These are phyloP conservation scores for Durotheca rogersii DNA, from an alignment of 495 filamentous ascomycete species.

Conservation along the genomic window DNA sequence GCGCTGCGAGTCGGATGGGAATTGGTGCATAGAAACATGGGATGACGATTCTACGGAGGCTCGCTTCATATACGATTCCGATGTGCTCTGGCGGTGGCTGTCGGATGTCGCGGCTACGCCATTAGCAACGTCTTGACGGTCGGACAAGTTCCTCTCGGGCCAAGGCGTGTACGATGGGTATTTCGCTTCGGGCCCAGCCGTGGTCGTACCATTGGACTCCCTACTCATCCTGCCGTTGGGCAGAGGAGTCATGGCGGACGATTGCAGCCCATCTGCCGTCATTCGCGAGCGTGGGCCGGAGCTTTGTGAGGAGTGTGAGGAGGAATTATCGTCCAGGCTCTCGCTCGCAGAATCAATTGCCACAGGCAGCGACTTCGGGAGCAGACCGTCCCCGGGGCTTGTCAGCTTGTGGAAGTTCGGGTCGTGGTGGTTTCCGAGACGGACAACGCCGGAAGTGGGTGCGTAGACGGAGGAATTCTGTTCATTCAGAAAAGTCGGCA, in stretches of 20 bases:
- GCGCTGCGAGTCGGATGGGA: constrained; percentile 37
- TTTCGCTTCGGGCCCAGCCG: constrained; percentile 15
- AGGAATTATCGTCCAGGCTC: constrained; percentile 40
- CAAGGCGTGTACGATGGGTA: constrained; percentile 18
- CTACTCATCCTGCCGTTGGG: constrained; percentile 39
- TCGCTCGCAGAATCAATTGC: constrained; percentile 39
- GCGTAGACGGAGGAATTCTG: constrained; percentile 49
- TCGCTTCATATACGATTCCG: constrained; percentile 27
- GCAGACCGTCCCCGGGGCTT: constrained; percentile 27
- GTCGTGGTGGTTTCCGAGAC: constrained; percentile 38
- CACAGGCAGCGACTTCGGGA: constrained; percentile 25
- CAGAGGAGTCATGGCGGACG: constrained; percentile 38
- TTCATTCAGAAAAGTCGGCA: constrained; percentile 61
- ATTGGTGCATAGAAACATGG: constrained; percentile 35
- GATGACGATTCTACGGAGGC: constrained; percentile 36
- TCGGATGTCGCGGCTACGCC: constrained; percentile 13
- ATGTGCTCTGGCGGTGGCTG: constrained; percentile 24
- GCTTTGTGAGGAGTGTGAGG: constrained; percentile 38
- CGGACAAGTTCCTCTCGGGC: constrained; percentile 17
- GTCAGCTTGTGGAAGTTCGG: constrained; percentile 34
- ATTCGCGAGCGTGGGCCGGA: constrained; percentile 36
- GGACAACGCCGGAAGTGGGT: constrained; percentile 40
- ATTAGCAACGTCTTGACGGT: constrained; percentile 17
- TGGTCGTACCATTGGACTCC: constrained; percentile 24
- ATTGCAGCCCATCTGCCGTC: constrained; percentile 39